A percentile compares a stretch with the other conserved stretches of the same genome.
Evolutionary conservation across 2,329 filamentous ascomycete genomes (phyloP).

Genomic region (Xylariaceae sp.): DNA sequence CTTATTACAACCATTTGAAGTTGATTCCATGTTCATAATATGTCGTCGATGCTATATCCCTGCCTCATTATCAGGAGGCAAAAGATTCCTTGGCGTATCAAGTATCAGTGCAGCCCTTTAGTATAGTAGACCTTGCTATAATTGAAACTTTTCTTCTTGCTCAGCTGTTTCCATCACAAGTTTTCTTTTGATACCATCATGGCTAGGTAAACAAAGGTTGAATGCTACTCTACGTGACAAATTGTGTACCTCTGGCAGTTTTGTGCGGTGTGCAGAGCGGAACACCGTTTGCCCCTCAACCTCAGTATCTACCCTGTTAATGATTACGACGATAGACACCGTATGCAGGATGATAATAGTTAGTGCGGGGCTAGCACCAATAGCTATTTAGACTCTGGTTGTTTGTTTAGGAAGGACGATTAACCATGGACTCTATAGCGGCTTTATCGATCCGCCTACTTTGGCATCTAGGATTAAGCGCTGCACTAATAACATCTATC

Average conservation of each 20-base stretch:
- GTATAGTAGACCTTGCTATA: background rate
- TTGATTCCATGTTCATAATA: background rate
- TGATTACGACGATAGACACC: background rate
- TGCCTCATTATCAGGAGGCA: background rate
- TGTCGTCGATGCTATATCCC: background rate
- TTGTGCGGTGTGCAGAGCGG: too few relatives aligned
- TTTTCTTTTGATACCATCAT: background rate
- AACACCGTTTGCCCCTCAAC: background rate
- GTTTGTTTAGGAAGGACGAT: too few relatives aligned
- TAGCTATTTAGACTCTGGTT: too few relatives aligned
- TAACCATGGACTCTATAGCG: too few relatives aligned
- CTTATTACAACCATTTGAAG: background rate
- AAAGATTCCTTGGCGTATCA: conserved; percentile 31
- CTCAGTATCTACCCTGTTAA: background rate
- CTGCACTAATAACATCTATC: too few relatives aligned
- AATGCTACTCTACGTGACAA: conserved; percentile 9
- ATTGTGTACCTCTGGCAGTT: background rate
- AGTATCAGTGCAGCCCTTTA: conserved; percentile 13
- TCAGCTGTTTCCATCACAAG: background rate
- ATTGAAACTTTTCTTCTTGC: conserved; percentile 10
- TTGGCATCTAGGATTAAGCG: too few relatives aligned
- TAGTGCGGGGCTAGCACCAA: background rate
- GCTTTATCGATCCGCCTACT: too few relatives aligned
- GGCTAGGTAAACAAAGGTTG: background rate
- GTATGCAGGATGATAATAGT: background rate